phyloP scores from a whole-genome alignment of 768 basidiomycete genomes.

The Leccinum disarticulatum region DNA sequence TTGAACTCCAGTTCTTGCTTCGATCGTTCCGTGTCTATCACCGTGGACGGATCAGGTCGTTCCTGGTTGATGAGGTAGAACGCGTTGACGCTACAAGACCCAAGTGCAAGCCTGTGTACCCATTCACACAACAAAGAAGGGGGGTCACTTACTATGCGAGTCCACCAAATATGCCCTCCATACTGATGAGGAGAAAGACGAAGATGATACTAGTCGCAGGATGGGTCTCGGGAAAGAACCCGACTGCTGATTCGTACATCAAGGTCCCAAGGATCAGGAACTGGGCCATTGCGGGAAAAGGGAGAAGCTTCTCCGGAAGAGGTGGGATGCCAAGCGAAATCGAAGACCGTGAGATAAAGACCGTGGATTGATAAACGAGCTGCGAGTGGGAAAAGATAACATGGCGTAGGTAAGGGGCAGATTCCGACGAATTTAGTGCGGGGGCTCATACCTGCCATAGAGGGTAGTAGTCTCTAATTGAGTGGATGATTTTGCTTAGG shows the following conservation, averaged over 20 bases:
- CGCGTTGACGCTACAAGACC: slow-evolving; percentile 69
- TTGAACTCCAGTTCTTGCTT: slow-evolving; percentile 84
- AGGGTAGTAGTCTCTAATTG: slow-evolving; percentile 90
- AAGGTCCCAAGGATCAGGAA: slow-evolving; percentile 58
- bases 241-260: slow-evolving; percentile 64
- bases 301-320: slow-evolving; percentile 64
- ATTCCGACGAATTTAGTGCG: slow-evolving; percentile 8
- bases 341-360: slow-evolving; percentile 91
- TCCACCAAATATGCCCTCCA: slow-evolving; percentile 93
- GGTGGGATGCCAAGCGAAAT: slow-evolving; percentile 84
- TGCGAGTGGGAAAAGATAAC: slow-evolving; percentile 26
- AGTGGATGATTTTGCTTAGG: slow-evolving; percentile 77
- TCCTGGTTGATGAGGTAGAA: slow-evolving; percentile 85
- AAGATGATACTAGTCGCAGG: slow-evolving; percentile 51
- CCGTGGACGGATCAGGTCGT: slow-evolving; percentile 44
- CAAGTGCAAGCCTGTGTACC: not conserved
- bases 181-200: slow-evolving; percentile 74
- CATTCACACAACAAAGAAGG: not conserved
- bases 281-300: slow-evolving; percentile 78
- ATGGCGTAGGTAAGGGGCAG: slow-evolving; percentile 2
- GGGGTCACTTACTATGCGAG: slow-evolving; percentile 70
- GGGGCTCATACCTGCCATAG: slow-evolving; percentile 74
- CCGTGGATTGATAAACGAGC: slow-evolving; percentile 87
- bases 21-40: slow-evolving; percentile 54
- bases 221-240: slow-evolving; percentile 53